These are phyloP conservation scores for Dactylellina parvicollis DNA, from an alignment of 2,329 filamentous ascomycete species.

Conservation along the genomic window DNA sequence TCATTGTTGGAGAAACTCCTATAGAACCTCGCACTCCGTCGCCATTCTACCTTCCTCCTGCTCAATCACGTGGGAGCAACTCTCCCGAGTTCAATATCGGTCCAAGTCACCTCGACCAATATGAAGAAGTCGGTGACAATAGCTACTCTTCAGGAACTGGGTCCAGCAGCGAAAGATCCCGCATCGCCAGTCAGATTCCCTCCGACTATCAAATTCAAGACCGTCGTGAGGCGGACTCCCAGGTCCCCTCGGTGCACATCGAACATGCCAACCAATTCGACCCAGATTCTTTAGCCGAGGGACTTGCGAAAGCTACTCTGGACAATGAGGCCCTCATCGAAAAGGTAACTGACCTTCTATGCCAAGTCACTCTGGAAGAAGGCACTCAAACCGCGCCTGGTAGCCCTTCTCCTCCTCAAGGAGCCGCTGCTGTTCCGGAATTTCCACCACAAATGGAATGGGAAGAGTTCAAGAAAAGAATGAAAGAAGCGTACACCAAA, in stretches of 20 bases:
- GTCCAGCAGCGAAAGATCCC: no score
- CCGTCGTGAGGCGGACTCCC: no score
- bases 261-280: no score
- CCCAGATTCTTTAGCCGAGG: background rate
- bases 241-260: no score
- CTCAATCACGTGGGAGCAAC: no score
- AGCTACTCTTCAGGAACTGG: background rate
- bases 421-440: background rate
- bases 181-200: background rate
- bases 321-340: no score
- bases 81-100: no score
- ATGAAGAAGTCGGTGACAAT: no score
- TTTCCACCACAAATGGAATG: conserved; percentile 12
- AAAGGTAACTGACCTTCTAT: background rate
- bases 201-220: no score
- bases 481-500: conserved; percentile 28
- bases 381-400: background rate
- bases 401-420: no score
- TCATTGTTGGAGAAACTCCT: background rate
- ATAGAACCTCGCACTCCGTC: background rate
- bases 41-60: background rate
- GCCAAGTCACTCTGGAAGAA: background rate
- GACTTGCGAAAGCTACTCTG: background rate
- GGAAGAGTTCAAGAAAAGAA: conserved; percentile 13
- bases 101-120: no score